phyloP scores from a whole-genome alignment of 2,329 filamentous ascomycete species.

The Zymoseptoria passerinii region DNA sequence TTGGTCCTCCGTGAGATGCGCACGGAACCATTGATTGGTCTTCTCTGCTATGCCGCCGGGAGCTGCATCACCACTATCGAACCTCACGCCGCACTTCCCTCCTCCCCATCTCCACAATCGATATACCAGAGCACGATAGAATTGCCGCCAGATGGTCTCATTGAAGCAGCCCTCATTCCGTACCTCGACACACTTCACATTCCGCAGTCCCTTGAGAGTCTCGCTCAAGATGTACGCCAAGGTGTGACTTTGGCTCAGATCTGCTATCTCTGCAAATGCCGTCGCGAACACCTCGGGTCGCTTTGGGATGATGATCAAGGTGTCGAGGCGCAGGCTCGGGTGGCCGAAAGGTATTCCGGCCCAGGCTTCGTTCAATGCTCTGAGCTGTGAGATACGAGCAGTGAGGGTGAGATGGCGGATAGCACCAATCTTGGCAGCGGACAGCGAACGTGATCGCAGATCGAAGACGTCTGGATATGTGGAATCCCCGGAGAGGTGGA shows the following conservation, averaged over 20 bases:
- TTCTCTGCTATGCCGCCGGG: constrained; percentile 7
- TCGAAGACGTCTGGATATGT: constrained; percentile 24
- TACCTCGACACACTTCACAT: constrained; percentile 25
- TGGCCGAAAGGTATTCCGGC: constrained; percentile 28
- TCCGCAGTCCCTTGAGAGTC: constrained; percentile 26
- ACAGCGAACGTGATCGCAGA: constrained; percentile 15
- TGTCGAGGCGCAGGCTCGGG: constrained; percentile 23
- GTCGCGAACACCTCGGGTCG: constrained; percentile 23
- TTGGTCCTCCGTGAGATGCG: constrained; percentile 7
- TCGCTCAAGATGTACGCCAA: constrained; percentile 31
- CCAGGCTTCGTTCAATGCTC: constrained; percentile 31
- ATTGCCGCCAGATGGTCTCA: constrained; percentile 27
- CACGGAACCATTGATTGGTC: constrained; percentile 14
- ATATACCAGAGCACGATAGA: constrained; percentile 28
- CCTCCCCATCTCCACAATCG: constrained; percentile 31
- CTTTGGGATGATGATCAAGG: constrained; percentile 25
- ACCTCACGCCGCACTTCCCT: constrained; percentile 23
- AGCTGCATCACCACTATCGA: constrained; percentile 16
- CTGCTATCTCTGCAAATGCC: constrained; percentile 29
- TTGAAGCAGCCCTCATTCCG: constrained; percentile 28
- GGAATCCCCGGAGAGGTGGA: constrained; percentile 21
- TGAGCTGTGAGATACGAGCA: constrained; percentile 25
- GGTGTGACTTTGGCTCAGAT: constrained; percentile 29
- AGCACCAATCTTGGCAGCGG: constrained; percentile 16
- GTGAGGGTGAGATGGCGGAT: constrained; percentile 28